phyloP scores from a whole-genome alignment of 2,329 filamentous ascomycete genomes.

The Phialocephala subalpina region DNA sequence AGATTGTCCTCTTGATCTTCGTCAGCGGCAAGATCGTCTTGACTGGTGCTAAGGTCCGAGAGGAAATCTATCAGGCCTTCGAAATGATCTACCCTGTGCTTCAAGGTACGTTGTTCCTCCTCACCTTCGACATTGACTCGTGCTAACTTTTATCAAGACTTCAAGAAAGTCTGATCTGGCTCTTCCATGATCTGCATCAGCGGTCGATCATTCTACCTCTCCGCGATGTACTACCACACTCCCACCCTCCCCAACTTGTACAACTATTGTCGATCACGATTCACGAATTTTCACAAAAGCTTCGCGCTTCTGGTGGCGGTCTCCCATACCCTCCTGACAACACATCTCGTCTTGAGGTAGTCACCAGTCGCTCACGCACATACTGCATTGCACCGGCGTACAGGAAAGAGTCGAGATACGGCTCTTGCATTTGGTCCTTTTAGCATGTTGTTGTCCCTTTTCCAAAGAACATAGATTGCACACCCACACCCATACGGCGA shows the following conservation, averaged over 20 bases:
- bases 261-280: conserved; percentile 43
- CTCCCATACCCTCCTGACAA: conserved; percentile 31
- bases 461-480: conserved; percentile 45
- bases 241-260: conserved; percentile 37
- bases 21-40: conserved; percentile 98
- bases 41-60: conserved; percentile 95
- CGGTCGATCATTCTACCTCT: conserved; percentile 41
- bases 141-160: conserved; percentile 39
- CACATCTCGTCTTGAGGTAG: conserved; percentile 36
- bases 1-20: conserved; percentile 98
- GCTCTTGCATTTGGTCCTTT: conserved; percentile 41
- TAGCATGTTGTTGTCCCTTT: conserved; percentile 41
- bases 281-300: conserved; percentile 43
- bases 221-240: conserved; percentile 41
- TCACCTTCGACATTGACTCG: background rate
- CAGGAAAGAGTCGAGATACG: conserved; percentile 36
- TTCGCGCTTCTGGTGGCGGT: conserved; percentile 30
- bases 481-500: conserved; percentile 42
- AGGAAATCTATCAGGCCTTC: conserved; percentile 97
- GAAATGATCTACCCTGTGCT: conserved; percentile 97
- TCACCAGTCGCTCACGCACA: conserved; percentile 32
- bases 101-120: conserved; percentile 67
- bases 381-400: conserved; percentile 45
- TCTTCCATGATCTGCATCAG: conserved; percentile 38
- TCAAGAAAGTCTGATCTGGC: conserved; percentile 46